Evolutionary conservation across 352 stramenopile species (phyloP).

Genomic region (Thalassiosira livingstoniorum): DNA sequence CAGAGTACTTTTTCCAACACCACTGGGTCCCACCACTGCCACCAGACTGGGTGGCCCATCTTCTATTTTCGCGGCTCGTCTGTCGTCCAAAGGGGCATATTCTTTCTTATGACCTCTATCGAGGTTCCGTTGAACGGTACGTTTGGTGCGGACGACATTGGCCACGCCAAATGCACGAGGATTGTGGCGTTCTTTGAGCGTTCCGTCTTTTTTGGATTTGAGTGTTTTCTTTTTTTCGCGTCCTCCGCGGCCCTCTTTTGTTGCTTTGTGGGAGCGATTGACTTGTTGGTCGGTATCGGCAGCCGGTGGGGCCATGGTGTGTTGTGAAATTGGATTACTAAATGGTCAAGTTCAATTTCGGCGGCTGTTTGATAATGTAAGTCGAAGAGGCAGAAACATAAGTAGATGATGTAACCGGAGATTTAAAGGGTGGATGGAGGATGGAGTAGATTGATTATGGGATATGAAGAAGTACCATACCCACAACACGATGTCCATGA

Average conservation of each 20-base stretch:
- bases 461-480: not conserved
- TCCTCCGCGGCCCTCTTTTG: slow-evolving; percentile 90
- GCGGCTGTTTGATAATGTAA: not conserved
- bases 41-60: slow-evolving; percentile 94
- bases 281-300: slow-evolving; percentile 41
- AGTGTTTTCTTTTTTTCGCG: slow-evolving; percentile 91
- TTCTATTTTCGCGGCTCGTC: slow-evolving; percentile 80
- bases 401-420: not conserved
- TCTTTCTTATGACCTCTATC: slow-evolving; percentile 97
- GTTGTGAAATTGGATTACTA: not conserved
- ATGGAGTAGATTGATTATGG: not conserved
- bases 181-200: slow-evolving; percentile 94
- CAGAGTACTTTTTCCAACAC: slow-evolving; percentile 97
- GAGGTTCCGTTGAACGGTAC: slow-evolving; percentile 97
- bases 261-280: slow-evolving; percentile 81
- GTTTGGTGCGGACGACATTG: slow-evolving; percentile 95
- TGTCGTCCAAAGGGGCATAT: slow-evolving; percentile 89
- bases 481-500: no score
- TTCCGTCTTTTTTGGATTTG: slow-evolving; percentile 78
- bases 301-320: slow-evolving; percentile 1
- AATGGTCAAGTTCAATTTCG: not conserved
- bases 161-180: slow-evolving; percentile 95
- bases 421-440: not conserved
- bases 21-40: slow-evolving; percentile 96
- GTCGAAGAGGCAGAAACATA: not conserved